Evolutionary conservation across 139 green algal species (phyloP).

Genomic region (Chlorella sp.): DNA sequence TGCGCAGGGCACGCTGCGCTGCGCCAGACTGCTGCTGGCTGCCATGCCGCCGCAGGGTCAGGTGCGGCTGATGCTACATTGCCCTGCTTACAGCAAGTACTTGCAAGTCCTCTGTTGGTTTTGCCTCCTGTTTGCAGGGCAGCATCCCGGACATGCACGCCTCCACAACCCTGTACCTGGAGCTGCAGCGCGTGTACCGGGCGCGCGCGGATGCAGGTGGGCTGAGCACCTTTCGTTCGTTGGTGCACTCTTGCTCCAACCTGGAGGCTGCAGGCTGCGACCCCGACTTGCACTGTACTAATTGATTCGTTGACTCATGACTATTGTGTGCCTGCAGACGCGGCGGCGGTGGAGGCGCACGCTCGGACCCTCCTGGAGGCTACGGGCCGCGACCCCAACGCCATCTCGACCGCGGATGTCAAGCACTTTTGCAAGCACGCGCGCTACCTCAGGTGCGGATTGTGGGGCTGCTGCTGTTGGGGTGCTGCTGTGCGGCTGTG

Average conservation of each 20-base stretch:
- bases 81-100: no score
- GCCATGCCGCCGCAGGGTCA: no score
- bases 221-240: no score
- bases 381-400: conserved; percentile 47
- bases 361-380: conserved; percentile 56
- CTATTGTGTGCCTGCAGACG: conserved; percentile 38
- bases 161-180: conserved; percentile 89
- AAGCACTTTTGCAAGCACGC: conserved; percentile 86
- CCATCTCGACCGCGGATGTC: conserved; percentile 52
- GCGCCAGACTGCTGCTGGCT: no score
- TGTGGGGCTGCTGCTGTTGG: not conserved
- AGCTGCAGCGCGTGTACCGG: conserved; percentile 87
- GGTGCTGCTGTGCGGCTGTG: not conserved
- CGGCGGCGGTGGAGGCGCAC: conserved; percentile 70
- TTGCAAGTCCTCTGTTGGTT: no score
- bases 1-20: no score
- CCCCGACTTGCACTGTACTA: no score
- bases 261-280: not conserved
- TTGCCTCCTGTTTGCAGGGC: conserved; percentile 66
- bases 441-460: conserved; percentile 64
- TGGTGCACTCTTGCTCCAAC: no score
- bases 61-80: not conserved
- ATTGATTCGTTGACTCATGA: no score
- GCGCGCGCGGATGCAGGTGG: conserved; percentile 68
- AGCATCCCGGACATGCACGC: conserved; percentile 95